Evolutionary conservation across 106 monocot genomes (phyloP), one percentile per base, ranked within the genome.

Genomic region (Xerophyta viscosa): DNA sequence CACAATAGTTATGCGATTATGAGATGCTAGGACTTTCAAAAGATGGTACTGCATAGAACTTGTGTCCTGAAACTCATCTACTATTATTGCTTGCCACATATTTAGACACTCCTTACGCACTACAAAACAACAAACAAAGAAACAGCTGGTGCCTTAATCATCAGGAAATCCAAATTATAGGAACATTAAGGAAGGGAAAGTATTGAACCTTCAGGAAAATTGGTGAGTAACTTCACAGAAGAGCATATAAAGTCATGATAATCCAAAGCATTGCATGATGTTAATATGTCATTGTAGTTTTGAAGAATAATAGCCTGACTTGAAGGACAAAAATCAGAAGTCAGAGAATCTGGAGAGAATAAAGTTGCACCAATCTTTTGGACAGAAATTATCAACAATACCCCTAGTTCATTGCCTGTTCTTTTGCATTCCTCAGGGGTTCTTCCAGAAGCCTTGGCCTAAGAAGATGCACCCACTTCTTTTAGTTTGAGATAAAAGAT

Each of bases 51-150:
- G 93, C 88, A 88, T 88, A 30, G 80, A 77, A 70, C 87, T 94
- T 31, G 93, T 94, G 55, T 94, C 93, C 59, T 94, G 93, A 80
- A 88, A 94, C 66, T 94, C 93, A 78, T 88, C 87, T 20, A 94
- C 87, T 20, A 94, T 77, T 44, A 94, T 75, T n/a, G 93, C 87
- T 58, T 77, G 80, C 93, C 93, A 94, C 55, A 27, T 71, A 37
- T 74, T 62, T 48, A 62, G 46, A 56, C 88, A 94, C 37, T 75
- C 75, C 56, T 71, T 61, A 52, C 54, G 71, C 49, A 94, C 93
- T 94, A 56, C 6, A 66, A 27, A 14, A 20, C 36, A 14, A 60
- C 17, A 42, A 60, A 8, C 1, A 28, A 3, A 69, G 39, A 43
- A 29, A 61, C 23, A 62, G 37, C 31, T 30, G 18, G n/a, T n/a